Base-by-base conservation (phyloP, 768 basidiomycete genomes). In the Plicaturopsis crispa region DNA sequence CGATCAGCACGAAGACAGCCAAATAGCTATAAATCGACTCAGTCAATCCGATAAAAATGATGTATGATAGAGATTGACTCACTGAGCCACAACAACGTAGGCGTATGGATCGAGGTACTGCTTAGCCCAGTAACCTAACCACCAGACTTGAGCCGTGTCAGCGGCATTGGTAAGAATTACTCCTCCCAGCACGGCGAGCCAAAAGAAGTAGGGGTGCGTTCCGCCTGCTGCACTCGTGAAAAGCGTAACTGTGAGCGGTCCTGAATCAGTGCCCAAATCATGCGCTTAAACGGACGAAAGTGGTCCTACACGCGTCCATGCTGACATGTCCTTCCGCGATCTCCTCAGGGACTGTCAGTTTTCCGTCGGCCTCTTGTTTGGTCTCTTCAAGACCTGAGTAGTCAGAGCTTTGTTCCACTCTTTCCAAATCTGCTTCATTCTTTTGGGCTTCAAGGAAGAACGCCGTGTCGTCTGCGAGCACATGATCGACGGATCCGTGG, bases 401-500 rank as follows among this genome's bases (percentile, higher is more conserved):
- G 26, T 28, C 26, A 28, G 14, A 8, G 8, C 14, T 14, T 8
- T 28, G 8, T 23, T 55, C 51, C 1, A 49, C 48, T 3, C 53
- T 48, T 18, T 51, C 50, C 16, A 58, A 30, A 17, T 53, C 54
- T 20, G 53, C 50, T 35, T 63, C 42, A 34, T 60, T 56, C 30
- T 56, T 43, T 5, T 47, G 46, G 5, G 53, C 45, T 39, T 65
- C 57, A 32, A 64, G 52, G 14, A 28, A 8, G 8, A 28, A 14
- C 8, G 8, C 14, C 11, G 40, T 49, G 22, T 56, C 45, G 41
- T 65, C 55, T 12, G 55, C 52, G 6, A 81, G 56, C 0, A 63
- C 66, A 4, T 70, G 72, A 0, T 67, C 64, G 3, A 76, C 55
- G 13, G 73, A 62, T 3, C 73, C 76, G 43, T 70, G 66, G 31